Percentiles rank a stretch among this genome's conserved stretches.
Conservation (phyloP, 805 yeast species). For the Schizosaccharomyces osmophilus region DNA sequence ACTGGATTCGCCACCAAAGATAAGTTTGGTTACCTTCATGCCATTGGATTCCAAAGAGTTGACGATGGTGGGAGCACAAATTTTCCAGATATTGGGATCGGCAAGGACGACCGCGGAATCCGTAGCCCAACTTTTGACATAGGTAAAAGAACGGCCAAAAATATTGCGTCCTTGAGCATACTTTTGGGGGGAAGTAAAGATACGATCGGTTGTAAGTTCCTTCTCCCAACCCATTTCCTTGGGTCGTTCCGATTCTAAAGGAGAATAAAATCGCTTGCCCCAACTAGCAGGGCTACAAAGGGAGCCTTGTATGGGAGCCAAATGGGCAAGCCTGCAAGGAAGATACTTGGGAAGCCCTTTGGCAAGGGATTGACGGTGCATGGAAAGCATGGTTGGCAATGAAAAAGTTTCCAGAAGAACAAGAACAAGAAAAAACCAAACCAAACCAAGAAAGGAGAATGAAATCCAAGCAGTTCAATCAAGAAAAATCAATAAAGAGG, state of each 20-base stretch:
- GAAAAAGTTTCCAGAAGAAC: too few relatives aligned
- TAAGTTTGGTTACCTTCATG: neutral
- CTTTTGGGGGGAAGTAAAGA: neutral
- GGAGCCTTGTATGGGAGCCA: too few relatives aligned
- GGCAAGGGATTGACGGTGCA: too few relatives aligned
- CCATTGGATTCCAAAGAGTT: neutral
- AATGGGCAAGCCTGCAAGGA: neutral
- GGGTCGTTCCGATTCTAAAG: neutral
- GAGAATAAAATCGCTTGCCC: neutral
- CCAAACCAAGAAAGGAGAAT: too few relatives aligned
- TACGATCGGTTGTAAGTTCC: neutral
- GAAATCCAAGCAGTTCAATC: too few relatives aligned
- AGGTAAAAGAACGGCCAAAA: neutral
- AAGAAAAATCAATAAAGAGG: too few relatives aligned
- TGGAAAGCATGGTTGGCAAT: too few relatives aligned
- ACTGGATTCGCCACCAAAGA: neutral
- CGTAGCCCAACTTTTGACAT: neutral
- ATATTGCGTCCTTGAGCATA: slow-evolving; percentile 1
- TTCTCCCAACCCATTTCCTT: neutral
- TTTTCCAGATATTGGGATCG: neutral
- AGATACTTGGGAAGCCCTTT: neutral
- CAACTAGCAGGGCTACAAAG: neutral
- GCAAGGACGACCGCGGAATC: neutral
- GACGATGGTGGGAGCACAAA: neutral
- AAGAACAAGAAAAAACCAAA: too few relatives aligned